Conservation (phyloP, 768 basidiomycete genomes). For the Mrakia frigida region DNA sequence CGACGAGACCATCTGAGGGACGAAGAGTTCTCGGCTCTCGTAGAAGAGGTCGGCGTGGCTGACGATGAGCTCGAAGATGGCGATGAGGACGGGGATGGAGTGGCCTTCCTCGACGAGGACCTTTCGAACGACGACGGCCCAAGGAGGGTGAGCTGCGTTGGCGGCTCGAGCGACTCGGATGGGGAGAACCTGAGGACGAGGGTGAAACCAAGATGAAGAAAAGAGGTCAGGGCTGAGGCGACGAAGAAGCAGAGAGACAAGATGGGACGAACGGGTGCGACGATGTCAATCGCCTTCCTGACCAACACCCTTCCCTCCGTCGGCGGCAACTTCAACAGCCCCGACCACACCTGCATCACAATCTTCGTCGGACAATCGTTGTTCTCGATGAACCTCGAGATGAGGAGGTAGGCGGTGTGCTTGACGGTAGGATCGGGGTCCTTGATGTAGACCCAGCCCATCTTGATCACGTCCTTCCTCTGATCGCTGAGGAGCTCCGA, state of each 20-base stretch:
- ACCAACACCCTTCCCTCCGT: constrained; percentile 71
- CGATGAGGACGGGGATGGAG: constrained; percentile 58
- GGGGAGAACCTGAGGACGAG: constrained; percentile 53
- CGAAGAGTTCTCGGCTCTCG: constrained; percentile 83
- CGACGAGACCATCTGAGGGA: constrained; percentile 87
- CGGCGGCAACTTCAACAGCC: constrained; percentile 73
- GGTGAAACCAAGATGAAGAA: not conserved
- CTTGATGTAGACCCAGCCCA: constrained; percentile 81
- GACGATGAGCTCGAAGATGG: constrained; percentile 86
- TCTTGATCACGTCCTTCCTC: constrained; percentile 87
- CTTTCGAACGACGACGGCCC: constrained; percentile 81
- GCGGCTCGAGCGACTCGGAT: constrained; percentile 49
- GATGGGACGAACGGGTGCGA: constrained; percentile 54
- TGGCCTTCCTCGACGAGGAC: constrained; percentile 83
- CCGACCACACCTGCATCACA: constrained; percentile 82
- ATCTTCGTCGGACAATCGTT: constrained; percentile 89
- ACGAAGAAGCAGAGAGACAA: not conserved
- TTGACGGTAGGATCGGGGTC: constrained; percentile 84
- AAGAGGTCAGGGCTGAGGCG: not conserved
- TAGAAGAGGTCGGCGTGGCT: constrained; percentile 88
- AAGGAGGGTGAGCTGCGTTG: constrained; percentile 52
- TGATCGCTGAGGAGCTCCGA: constrained; percentile 70
- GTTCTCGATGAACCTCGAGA: constrained; percentile 83
- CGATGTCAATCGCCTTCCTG: constrained; percentile 77
- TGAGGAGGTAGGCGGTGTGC: constrained; percentile 82